These are phyloP conservation scores for Collybia sp. DNA, from an alignment of 768 basidiomycete genomes.

Conservation along the genomic window DNA sequence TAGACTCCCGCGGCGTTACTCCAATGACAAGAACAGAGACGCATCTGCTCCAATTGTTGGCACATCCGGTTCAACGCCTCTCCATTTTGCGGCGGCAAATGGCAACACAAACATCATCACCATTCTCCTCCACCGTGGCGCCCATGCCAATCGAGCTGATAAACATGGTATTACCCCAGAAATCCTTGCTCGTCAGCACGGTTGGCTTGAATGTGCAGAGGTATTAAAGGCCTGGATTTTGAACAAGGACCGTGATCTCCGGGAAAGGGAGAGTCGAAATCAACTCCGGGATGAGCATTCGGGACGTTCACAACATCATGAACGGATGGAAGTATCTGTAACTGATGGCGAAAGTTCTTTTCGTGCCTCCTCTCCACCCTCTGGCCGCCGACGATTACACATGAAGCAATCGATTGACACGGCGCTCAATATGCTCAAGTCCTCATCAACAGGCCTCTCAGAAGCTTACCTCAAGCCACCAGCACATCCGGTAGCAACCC, in stretches of 20 bases:
- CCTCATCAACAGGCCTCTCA: slow-evolving; percentile 10
- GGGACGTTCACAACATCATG: slow-evolving; percentile 7
- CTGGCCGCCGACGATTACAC: slow-evolving; percentile 48
- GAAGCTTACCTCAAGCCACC: slow-evolving; percentile 17
- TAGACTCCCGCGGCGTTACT: slow-evolving; percentile 73
- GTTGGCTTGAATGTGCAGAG: slow-evolving; percentile 74
- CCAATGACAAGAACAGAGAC: slow-evolving; percentile 63
- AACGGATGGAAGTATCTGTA: slow-evolving; percentile 13
- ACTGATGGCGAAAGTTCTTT: slow-evolving; percentile 17
- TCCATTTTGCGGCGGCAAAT: slow-evolving; percentile 96
- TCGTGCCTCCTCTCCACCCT: slow-evolving; percentile 11
- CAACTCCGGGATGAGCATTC: slow-evolving; percentile 11
- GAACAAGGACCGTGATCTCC: slow-evolving; percentile 58
- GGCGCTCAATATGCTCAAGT: slow-evolving; percentile 50
- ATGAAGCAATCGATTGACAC: slow-evolving; percentile 81
- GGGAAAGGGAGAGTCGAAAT: slow-evolving; percentile 39
- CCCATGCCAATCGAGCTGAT: slow-evolving; percentile 75
- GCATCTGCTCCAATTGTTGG: slow-evolving; percentile 69
- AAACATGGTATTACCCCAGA: slow-evolving; percentile 92
- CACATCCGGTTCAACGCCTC: slow-evolving; percentile 85
- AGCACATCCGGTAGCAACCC: slow-evolving; percentile 1
- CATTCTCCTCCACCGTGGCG: slow-evolving; percentile 81
- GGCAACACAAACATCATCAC: slow-evolving; percentile 78
- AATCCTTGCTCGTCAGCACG: slow-evolving; percentile 74
- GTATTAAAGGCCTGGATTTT: slow-evolving; percentile 63